Evolutionary conservation across 345 rosid species (phyloP), one percentile per base, ranked within the genome.

Genomic region (Noccaea caerulescens): DNA sequence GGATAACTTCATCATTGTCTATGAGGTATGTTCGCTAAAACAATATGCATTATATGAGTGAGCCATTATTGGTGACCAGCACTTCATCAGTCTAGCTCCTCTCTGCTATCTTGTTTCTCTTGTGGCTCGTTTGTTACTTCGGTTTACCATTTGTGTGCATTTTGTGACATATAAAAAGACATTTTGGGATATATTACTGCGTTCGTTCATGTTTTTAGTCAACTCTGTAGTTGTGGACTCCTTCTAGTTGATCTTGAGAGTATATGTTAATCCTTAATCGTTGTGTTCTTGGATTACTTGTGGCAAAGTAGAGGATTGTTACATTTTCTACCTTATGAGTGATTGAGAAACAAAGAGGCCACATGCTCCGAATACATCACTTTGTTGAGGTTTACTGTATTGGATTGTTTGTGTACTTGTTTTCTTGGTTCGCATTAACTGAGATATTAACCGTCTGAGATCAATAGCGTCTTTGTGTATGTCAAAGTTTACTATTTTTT

Each of bases 1-100:
- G 77, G 99, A 94, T 82, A 94, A 94, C 77, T 94, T 94, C 79
- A 78, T 94, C 27, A 91, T 94, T 69, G 99, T 91, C 23, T 94
- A 94, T 55, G 97, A 94, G 96, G 97, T 91, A 85, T 51, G 71
- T 74, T 66, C 49, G 12, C 13, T 44, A 1, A 13, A 10, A 42
- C 51, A 3, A 3, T 55, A 25, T 34, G 60, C 1, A 10, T 14
- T 58, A 34, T 25, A 23, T 38, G 3, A 41, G 7, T n/a, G 1
- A 38, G 41, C 14, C 43, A 33, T 36, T 42, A 61, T 42, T 7
- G 69, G 51, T 61, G 18, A 16, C 41, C 30, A 55, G 32, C 10
- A 44, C 2, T 11, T 46, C 16, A 5, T 41, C 7, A 13, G 10
- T 59, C 16, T 70, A 7, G 41, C 39, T 69, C 41, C 32, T 38